Percentiles rank a stretch among this genome's conserved stretches.
These are phyloP conservation scores for Millerago galiae DNA, from an alignment of 805 yeast genomes.

Conservation along the genomic window DNA sequence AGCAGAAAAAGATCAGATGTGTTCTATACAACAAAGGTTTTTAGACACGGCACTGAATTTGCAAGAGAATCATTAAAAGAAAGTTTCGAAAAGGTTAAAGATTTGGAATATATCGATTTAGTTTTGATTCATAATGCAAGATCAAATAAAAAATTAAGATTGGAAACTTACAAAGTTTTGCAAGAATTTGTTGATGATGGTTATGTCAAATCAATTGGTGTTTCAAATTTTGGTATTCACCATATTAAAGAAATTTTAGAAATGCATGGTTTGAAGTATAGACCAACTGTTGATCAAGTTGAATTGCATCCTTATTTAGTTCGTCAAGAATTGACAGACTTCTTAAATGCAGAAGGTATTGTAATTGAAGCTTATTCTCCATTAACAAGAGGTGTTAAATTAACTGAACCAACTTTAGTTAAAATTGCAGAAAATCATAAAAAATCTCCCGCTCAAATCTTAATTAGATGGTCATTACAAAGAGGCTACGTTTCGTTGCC, in stretches of 20 bases:
- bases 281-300: conserved; percentile 71
- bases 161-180: conserved; percentile 65
- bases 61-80: conserved; percentile 51
- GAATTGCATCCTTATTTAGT: conserved; percentile 76
- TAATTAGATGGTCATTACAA: conserved; percentile 65
- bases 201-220: conserved; percentile 58
- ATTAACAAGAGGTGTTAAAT: conserved; percentile 53
- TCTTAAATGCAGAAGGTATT: conserved; percentile 48
- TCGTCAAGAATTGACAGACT: conserved; percentile 21
- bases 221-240: conserved; percentile 58
- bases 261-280: conserved; percentile 45
- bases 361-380: conserved; percentile 67
- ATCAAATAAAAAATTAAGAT: conserved; percentile 39
- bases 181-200: conserved; percentile 62
- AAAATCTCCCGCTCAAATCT: conserved; percentile 52
- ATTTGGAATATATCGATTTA: conserved; percentile 59
- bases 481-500: conserved; percentile 68
- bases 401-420: conserved; percentile 45
- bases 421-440: conserved; percentile 42
- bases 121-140: conserved; percentile 62
- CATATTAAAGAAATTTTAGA: conserved; percentile 53
- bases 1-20: conserved; percentile 52
- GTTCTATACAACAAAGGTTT: conserved; percentile 18
- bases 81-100: conserved; percentile 44
- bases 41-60: conserved; percentile 39